These are phyloP conservation scores for Suhomyces bolitotheri DNA, from an alignment of 1,139 yeast genomes.

Conservation along the genomic window DNA sequence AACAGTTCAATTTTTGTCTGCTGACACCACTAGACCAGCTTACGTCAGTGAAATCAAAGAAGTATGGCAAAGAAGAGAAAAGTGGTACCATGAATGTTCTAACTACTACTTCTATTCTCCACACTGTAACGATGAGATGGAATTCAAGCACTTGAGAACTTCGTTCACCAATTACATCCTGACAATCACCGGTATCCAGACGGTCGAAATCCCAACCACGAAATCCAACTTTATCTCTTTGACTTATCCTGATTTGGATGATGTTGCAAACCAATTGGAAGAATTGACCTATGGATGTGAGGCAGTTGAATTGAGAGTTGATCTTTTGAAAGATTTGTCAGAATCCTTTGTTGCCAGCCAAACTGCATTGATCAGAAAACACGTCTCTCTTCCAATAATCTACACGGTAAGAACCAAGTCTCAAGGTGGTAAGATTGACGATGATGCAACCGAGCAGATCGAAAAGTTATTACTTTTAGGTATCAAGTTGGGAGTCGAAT, in stretches of 20 bases:
- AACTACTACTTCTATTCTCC: slow-evolving; percentile 77
- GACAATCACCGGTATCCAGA: slow-evolving; percentile 62
- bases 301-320: slow-evolving; percentile 85
- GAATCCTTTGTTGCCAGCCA: slow-evolving; percentile 68
- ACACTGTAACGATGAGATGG: slow-evolving; percentile 58
- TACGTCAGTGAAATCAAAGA: slow-evolving; percentile 73
- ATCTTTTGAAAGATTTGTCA: slow-evolving; percentile 55
- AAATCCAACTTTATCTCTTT: slow-evolving; percentile 75
- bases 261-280: slow-evolving; percentile 45
- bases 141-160: slow-evolving; percentile 57
- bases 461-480: slow-evolving; percentile 60
- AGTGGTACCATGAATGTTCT: slow-evolving; percentile 79
- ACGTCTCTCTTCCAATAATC: slow-evolving; percentile 70
- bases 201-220: slow-evolving; percentile 45
- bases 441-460: slow-evolving; percentile 48
- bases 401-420: slow-evolving; percentile 75
- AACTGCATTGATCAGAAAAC: slow-evolving; percentile 63
- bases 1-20: slow-evolving; percentile 69
- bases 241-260: slow-evolving; percentile 58
- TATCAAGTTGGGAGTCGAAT: slow-evolving; percentile 64
- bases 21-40: slow-evolving; percentile 87
- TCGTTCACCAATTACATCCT: slow-evolving; percentile 61
- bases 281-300: slow-evolving; percentile 67
- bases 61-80: slow-evolving; percentile 83
- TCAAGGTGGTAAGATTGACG: slow-evolving; percentile 78